Conservation (phyloP, 2,329 filamentous ascomycete genomes). For the Ceratocystis papillata region DNA sequence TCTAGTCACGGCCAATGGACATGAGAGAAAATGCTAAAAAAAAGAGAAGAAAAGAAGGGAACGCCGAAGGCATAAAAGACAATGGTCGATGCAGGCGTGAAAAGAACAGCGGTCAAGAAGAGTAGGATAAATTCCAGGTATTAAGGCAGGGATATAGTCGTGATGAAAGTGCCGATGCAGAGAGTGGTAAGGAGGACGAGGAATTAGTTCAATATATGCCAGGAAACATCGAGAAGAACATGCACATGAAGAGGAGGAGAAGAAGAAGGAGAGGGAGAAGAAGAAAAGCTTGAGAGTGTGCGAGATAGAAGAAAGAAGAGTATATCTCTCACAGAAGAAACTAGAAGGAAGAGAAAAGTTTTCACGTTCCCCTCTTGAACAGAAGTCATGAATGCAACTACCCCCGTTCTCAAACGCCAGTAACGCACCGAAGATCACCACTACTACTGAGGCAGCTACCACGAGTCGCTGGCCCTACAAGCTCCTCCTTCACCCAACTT, state of each 20-base stretch:
- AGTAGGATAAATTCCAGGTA: background rate
- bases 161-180: background rate
- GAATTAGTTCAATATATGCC: background rate
- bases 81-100: background rate
- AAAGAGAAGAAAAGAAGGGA: background rate
- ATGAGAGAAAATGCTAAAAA: background rate
- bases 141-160: conserved; percentile 4
- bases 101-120: conserved; percentile 7
- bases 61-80: conserved; percentile 2
- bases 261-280: background rate
- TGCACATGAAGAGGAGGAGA: background rate
- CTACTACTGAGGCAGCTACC: background rate
- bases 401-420: background rate
- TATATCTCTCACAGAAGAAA: background rate
- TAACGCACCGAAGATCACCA: background rate
- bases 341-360: conserved; percentile 4
- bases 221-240: background rate
- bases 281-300: background rate
- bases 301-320: background rate
- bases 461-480: background rate
- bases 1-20: background rate
- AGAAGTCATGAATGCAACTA: background rate
- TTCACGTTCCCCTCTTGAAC: conserved; percentile 9
- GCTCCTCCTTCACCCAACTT: background rate
- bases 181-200: background rate